These are phyloP conservation scores for Porodaedalea pini DNA, from an alignment of 1,284 basidiomycete species.

Conservation along the genomic window DNA sequence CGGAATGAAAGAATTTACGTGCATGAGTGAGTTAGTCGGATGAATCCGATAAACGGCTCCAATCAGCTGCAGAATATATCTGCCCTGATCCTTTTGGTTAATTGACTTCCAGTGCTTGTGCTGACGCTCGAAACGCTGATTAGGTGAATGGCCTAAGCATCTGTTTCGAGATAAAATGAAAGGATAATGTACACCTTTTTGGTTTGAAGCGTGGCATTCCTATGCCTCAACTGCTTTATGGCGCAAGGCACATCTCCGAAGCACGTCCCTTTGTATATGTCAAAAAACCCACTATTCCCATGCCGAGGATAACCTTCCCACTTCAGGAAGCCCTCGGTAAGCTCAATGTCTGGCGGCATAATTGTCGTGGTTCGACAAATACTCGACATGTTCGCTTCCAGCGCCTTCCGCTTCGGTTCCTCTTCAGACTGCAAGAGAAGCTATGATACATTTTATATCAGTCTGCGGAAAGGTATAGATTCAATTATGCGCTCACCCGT, in stretches of 20 bases:
- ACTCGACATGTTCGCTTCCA: constrained; percentile 2
- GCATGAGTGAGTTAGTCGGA: not conserved
- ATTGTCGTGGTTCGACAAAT: not conserved
- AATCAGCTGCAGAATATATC: constrained; percentile 51
- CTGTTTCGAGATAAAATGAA: too few relatives aligned
- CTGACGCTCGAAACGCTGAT: constrained; percentile 49
- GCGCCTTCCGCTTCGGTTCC: not conserved
- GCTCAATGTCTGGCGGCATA: constrained; percentile 3
- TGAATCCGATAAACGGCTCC: constrained; percentile 38
- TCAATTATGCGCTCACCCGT: too few relatives aligned
- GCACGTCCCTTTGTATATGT: constrained; percentile 51
- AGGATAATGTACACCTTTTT: too few relatives aligned
- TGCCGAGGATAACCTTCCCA: not conserved
- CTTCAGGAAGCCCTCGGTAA: not conserved
- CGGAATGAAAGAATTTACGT: too few relatives aligned
- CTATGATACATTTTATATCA: not conserved
- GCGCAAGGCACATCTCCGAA: constrained; percentile 49
- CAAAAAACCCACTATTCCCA: constrained; percentile 31
- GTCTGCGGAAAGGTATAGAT: too few relatives aligned
- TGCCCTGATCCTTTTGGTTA: constrained; percentile 47
- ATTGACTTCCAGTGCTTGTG: constrained; percentile 50
- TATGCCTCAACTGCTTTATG: too few relatives aligned
- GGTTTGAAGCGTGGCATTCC: too few relatives aligned
- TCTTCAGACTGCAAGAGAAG: not conserved
- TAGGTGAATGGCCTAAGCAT: too few relatives aligned